These are phyloP conservation scores for Candida sojae DNA, from an alignment of 1,139 yeast genomes.

Conservation along the genomic window DNA sequence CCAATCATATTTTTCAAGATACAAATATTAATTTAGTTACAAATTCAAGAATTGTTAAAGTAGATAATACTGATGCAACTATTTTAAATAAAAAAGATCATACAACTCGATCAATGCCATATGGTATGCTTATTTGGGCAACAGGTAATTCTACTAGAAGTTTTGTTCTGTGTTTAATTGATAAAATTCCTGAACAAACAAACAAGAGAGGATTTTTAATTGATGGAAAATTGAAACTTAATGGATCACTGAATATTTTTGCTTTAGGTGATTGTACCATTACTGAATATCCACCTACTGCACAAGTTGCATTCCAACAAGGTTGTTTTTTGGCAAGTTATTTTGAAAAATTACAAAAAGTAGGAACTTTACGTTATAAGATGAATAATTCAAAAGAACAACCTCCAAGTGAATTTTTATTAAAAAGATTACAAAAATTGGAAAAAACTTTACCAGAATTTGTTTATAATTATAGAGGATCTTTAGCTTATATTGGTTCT, in stretches of 20 bases:
- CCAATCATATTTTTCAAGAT: slow-evolving; percentile 75
- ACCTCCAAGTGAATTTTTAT: slow-evolving; percentile 36
- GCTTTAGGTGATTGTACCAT: slow-evolving; percentile 94
- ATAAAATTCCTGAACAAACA: slow-evolving; percentile 74
- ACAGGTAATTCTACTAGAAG: slow-evolving; percentile 92
- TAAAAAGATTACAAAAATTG: slow-evolving; percentile 38
- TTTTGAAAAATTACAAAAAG: slow-evolving; percentile 68
- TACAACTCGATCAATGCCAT: slow-evolving; percentile 62
- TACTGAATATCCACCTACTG: slow-evolving; percentile 90
- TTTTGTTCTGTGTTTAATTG: slow-evolving; percentile 64
- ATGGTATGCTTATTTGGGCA: slow-evolving; percentile 94
- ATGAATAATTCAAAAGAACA: slow-evolving; percentile 26
- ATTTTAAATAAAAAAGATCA: slow-evolving; percentile 63
- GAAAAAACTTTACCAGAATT: slow-evolving; percentile 55
- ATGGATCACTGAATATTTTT: slow-evolving; percentile 80
- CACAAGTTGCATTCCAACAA: slow-evolving; percentile 95
- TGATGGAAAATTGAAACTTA: slow-evolving; percentile 76
- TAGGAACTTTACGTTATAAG: slow-evolving; percentile 57
- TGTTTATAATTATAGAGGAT: slow-evolving; percentile 66
- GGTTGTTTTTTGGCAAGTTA: slow-evolving; percentile 77
- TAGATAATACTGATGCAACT: slow-evolving; percentile 62
- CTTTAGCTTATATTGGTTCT: slow-evolving; percentile 80
- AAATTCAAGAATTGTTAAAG: slow-evolving; percentile 85
- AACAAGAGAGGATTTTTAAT: slow-evolving; percentile 88
- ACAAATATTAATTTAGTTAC: slow-evolving; percentile 76